A percentile compares a stretch with the other conserved stretches of the same genome.
Conservation (phyloP, 345 rosid species). For the Eucalyptus erythrocorys region DNA sequence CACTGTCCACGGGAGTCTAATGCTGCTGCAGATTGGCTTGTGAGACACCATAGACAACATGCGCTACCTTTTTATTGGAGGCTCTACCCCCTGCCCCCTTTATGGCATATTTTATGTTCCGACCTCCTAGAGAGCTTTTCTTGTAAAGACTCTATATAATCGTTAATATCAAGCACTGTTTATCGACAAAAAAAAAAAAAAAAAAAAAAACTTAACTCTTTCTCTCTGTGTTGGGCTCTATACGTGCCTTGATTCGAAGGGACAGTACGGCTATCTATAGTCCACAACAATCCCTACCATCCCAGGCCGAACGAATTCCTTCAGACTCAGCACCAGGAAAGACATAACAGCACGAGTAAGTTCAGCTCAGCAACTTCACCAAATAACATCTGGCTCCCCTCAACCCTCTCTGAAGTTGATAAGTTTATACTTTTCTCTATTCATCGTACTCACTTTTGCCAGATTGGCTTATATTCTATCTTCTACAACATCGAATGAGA, state of each 20-base stretch:
- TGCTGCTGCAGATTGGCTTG: no score
- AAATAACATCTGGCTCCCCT: not conserved
- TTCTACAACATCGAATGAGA: not conserved
- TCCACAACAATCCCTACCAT: not conserved
- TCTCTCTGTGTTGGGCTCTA: not conserved
- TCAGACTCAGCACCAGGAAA: not conserved
- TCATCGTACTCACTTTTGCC: not conserved
- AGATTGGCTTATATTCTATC: not conserved
- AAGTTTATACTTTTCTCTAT: not conserved
- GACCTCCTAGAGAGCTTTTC: no score
- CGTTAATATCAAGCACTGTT: no score
- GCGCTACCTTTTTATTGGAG: no score
- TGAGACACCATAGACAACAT: no score
- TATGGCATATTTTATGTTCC: no score
- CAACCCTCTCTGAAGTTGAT: not conserved
- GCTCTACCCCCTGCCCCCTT: no score
- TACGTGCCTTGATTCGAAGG: not conserved
- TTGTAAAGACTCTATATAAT: no score
- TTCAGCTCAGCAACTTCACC: not conserved
- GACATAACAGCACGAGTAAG: not conserved
- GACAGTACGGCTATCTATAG: not conserved
- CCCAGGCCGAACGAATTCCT: not conserved
- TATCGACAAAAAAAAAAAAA: no score
- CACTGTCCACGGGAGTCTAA: no score
- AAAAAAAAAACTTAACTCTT: no score